phyloP scores from a whole-genome alignment of 176 grass and related monocot species.

The Luzula sylvatica region DNA sequence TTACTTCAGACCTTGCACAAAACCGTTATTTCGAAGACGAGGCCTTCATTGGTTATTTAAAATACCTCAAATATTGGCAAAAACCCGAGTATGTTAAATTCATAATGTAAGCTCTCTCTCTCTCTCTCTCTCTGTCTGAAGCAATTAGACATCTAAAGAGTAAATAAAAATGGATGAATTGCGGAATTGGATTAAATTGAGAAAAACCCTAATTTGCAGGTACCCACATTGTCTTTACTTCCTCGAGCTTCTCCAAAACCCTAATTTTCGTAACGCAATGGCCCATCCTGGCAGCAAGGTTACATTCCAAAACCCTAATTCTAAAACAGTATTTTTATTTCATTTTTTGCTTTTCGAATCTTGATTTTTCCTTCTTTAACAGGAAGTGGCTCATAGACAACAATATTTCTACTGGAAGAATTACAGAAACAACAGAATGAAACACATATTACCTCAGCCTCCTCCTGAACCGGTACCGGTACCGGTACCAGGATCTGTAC shows the following conservation, averaged over 20 bases:
- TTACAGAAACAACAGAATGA: conserved; percentile 93
- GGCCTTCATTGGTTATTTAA: conserved; percentile 81
- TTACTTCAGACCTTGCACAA: conserved; percentile 71
- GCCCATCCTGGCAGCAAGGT: conserved; percentile 98
- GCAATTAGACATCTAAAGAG: too few relatives aligned
- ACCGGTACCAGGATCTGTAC: conserved; percentile 15
- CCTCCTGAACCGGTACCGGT: conserved; percentile 57
- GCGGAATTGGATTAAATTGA: too few relatives aligned
- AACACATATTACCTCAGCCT: conserved; percentile 86
- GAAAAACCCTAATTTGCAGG: conserved; percentile 19
- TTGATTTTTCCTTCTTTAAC: conserved; percentile 23
- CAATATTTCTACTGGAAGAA: conserved; percentile 99
- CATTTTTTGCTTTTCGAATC: not conserved
- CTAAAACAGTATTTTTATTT: not conserved
- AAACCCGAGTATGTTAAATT: conserved; percentile 83
- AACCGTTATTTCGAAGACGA: conserved; percentile 96
- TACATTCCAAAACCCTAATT: not conserved
- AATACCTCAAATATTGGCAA: conserved; percentile 95
- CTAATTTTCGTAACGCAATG: conserved; percentile 85
- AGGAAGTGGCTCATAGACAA: conserved; percentile 94
- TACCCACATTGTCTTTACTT: conserved; percentile 99
- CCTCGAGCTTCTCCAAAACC: conserved; percentile 96
- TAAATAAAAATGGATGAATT: too few relatives aligned
- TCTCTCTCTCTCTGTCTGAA: not conserved
- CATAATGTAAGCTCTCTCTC: conserved; percentile 59